These are phyloP conservation scores for Xylariaceae sp. DNA, from an alignment of 2,329 filamentous ascomycete species.

Conservation along the genomic window DNA sequence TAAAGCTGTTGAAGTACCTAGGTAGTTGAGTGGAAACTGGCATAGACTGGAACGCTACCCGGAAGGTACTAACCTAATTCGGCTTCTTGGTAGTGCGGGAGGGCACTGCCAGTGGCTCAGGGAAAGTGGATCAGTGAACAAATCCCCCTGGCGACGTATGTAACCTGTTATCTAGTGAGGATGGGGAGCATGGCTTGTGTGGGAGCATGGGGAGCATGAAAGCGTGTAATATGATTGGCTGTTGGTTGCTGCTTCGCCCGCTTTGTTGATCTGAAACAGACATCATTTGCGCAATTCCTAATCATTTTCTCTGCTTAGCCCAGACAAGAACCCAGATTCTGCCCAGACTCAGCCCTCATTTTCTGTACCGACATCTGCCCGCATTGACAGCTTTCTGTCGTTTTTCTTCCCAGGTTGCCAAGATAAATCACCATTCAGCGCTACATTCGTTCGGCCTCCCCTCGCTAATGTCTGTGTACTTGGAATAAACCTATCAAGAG, in stretches of 20 bases:
- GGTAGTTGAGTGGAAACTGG: too few species aligned
- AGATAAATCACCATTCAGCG: not conserved
- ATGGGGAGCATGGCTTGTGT: not conserved
- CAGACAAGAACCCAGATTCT: too few species aligned
- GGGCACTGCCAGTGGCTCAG: slow-evolving; percentile 5
- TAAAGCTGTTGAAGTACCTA: too few species aligned
- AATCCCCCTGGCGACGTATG: too few species aligned
- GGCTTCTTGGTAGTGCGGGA: slow-evolving; percentile 11
- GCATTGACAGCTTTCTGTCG: not conserved
- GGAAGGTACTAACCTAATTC: not conserved
- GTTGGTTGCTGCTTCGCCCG: slow-evolving; percentile 26
- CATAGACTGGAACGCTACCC: too few species aligned
- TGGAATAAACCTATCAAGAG: too few species aligned
- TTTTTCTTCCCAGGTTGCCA: slow-evolving; percentile 1
- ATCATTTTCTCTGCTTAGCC: slow-evolving; percentile 11
- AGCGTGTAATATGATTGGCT: slow-evolving; percentile 21
- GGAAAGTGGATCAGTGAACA: too few species aligned
- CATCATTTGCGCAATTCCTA: slow-evolving; percentile 26
- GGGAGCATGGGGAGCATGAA: not conserved
- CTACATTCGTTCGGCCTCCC: too few species aligned
- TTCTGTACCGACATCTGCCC: too few species aligned
- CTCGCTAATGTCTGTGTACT: too few species aligned
- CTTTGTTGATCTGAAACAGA: slow-evolving; percentile 34
- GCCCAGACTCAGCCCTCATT: too few species aligned
- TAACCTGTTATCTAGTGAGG: too few species aligned